These are phyloP conservation scores for Nigrospora osmanthi DNA, from an alignment of 2,329 filamentous ascomycete genomes.

Conservation along the genomic window DNA sequence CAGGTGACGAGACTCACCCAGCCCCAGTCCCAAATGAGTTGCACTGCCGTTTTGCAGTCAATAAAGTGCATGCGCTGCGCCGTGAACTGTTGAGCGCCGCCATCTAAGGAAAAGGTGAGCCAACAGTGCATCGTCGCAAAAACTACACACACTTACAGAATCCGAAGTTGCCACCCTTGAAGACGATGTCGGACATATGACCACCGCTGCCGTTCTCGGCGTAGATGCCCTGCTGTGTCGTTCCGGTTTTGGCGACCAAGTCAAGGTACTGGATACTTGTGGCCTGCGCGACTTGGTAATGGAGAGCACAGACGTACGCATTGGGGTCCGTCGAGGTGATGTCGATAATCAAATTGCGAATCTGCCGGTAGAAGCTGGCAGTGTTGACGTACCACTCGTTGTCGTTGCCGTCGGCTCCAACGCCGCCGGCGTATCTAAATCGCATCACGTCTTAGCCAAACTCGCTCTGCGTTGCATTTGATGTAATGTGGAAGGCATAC, in stretches of 20 bases:
- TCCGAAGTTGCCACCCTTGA: constrained; percentile 74
- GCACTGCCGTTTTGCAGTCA: constrained; percentile 73
- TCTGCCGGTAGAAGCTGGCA: constrained; percentile 76
- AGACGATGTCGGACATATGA: constrained; percentile 75
- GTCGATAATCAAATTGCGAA: constrained; percentile 78
- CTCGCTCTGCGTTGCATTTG: no score
- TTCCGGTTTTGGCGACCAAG: constrained; percentile 61
- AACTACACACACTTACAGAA: constrained; percentile 50
- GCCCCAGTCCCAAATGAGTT: constrained; percentile 38
- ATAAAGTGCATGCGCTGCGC: constrained; percentile 78
- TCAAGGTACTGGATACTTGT: constrained; percentile 74
- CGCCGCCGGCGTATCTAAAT: no score
- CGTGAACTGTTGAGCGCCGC: constrained; percentile 84
- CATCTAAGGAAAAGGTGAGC: no score
- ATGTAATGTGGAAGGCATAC: no score
- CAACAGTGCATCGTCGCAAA: no score
- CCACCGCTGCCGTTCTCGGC: constrained; percentile 82
- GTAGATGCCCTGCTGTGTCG: constrained; percentile 63
- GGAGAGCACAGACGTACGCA: constrained; percentile 51
- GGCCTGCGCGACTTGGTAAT: constrained; percentile 79
- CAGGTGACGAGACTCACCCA: neutral
- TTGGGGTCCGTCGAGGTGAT: constrained; percentile 59
- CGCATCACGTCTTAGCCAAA: no score
- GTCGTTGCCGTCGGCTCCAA: constrained; percentile 33
- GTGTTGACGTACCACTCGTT: constrained; percentile 64